Percentiles rank a stretch among this genome's conserved stretches.
Conservation (phyloP, 257 asterid species). For the Echium plantagineum region DNA sequence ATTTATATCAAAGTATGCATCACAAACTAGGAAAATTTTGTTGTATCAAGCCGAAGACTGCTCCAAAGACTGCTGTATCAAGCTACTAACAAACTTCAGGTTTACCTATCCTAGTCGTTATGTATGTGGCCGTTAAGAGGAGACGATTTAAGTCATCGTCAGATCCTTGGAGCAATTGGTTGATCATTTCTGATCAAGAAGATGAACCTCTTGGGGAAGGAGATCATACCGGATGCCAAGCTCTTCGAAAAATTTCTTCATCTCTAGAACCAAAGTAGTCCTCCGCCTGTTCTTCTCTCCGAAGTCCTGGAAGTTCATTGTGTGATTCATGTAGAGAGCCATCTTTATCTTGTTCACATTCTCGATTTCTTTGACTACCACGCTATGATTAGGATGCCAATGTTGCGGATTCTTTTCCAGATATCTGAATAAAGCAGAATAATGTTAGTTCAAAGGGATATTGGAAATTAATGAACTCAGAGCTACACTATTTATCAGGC, state of each 20-base stretch:
- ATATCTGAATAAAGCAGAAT: constrained; percentile 29
- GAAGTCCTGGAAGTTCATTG: constrained; percentile 72
- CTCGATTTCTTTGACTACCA: constrained; percentile 85
- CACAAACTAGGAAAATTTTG: no score
- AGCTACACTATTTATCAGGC: no score
- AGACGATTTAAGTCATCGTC: constrained; percentile 16
- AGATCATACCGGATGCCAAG: constrained; percentile 56
- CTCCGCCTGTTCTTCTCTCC: constrained; percentile 52
- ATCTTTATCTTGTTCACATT: constrained; percentile 78
- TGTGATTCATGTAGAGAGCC: constrained; percentile 56
- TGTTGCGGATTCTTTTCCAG: constrained; percentile 47
- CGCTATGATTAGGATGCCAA: constrained; percentile 85
- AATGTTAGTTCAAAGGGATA: no score
- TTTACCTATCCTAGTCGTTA: no score
- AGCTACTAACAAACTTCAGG: not conserved
- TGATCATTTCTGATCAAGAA: constrained; percentile 27
- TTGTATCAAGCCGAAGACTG: no score
- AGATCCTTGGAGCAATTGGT: constrained; percentile 6
- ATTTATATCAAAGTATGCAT: no score
- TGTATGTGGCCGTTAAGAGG: not conserved
- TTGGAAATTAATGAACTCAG: no score
- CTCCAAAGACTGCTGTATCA: no score
- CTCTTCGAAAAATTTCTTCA: constrained; percentile 73
- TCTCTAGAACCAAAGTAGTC: constrained; percentile 55
- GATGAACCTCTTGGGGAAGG: constrained; percentile 70